Conservation (phyloP, 202 grass and related monocot genomes). For the Setaria italica region DNA sequence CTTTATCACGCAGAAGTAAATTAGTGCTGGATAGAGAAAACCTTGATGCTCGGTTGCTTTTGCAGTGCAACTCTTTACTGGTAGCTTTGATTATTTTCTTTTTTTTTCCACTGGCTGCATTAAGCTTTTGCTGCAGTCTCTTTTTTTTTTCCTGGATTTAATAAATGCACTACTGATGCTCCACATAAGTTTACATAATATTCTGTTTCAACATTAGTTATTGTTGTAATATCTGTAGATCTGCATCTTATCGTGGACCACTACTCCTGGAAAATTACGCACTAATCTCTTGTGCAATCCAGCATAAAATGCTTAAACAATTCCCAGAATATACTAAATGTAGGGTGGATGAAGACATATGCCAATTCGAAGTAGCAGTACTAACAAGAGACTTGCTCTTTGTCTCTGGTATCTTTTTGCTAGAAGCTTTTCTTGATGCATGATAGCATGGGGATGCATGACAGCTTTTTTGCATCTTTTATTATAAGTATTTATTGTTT, state of each 20-base stretch:
- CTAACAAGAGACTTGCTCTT: not conserved
- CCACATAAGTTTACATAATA: not conserved
- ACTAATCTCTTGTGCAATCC: not conserved
- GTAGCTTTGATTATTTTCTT: constrained; percentile 12
- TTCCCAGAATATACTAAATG: constrained; percentile 5
- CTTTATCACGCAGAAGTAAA: not conserved
- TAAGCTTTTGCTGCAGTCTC: not conserved
- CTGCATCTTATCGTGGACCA: not conserved
- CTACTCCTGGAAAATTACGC: not conserved
- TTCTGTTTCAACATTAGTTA: not conserved
- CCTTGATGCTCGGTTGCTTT: constrained; percentile 4
- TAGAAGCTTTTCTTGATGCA: constrained; percentile 2
- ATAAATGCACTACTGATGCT: not conserved
- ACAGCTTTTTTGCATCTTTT: not conserved
- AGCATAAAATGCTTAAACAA: not conserved
- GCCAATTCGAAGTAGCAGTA: not conserved
- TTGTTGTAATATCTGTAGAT: not conserved
- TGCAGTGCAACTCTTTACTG: not conserved
- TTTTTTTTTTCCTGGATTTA: not conserved
- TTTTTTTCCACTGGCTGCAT: not conserved
- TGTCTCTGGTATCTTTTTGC: not conserved
- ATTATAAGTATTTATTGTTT: not conserved
- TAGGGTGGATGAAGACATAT: not conserved
- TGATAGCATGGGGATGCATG: not conserved
- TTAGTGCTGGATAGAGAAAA: constrained; percentile 13